phyloP scores from a whole-genome alignment of 1,284 basidiomycete species.

The Lentinus polychrous region DNA sequence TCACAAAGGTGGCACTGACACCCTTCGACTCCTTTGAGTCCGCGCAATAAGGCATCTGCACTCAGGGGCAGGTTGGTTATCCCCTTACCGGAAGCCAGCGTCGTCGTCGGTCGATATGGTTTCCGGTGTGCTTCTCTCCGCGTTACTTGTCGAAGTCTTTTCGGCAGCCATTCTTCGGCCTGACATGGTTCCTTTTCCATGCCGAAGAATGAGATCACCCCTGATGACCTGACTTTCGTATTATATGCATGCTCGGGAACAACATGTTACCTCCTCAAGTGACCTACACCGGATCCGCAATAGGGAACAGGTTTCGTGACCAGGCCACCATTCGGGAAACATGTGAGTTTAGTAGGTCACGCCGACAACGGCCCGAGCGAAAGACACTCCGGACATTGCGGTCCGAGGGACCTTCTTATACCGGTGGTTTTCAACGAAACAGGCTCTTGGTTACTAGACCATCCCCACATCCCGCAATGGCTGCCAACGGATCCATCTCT shows the following conservation, averaged over 20 bases:
- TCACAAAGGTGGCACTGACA: no score
- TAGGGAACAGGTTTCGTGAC: neutral
- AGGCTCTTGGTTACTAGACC: neutral
- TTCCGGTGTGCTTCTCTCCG: no score
- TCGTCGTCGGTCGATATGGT: no score
- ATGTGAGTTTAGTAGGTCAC: neutral
- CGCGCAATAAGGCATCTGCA: no score
- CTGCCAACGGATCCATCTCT: constrained; percentile 1
- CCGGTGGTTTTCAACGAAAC: neutral
- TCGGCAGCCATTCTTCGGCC: no score
- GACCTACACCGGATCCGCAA: neutral
- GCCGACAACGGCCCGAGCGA: constrained; percentile 2
- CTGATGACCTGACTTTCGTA: no score
- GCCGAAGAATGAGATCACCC: no score
- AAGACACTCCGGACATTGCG: neutral
- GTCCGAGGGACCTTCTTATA: constrained; percentile 4
- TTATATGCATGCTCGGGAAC: neutral
- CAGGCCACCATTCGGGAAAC: neutral
- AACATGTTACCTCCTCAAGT: constrained; percentile 1
- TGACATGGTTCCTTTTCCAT: no score
- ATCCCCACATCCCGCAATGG: constrained; percentile 11
- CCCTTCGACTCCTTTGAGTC: no score
- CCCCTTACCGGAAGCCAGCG: no score
- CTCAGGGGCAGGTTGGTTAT: no score
- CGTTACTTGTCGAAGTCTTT: no score